Evolutionary conservation across 164 flowering plant species (phyloP).

Genomic region (Magnolia kwangsiensis): DNA sequence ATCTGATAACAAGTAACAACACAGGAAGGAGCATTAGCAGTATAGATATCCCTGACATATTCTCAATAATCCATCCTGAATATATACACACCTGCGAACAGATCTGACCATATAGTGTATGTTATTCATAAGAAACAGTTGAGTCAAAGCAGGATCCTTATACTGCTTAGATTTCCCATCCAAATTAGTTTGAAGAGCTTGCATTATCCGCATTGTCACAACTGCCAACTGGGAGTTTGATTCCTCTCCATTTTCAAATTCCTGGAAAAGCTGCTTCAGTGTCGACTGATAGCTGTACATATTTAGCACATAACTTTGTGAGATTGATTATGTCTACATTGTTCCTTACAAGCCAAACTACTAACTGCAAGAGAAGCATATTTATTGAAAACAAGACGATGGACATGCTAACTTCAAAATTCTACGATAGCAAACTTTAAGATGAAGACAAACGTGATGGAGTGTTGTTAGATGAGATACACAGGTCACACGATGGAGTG

Average conservation of each 20-base stretch:
- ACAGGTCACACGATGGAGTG: too few relatives aligned
- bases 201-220: slow-evolving; percentile 80
- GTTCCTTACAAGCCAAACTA: neutral
- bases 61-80: neutral
- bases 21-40: neutral
- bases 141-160: slow-evolving; percentile 79
- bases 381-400: neutral
- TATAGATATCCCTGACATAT: neutral
- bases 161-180: slow-evolving; percentile 96
- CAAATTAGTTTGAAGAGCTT: slow-evolving; percentile 77
- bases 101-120: slow-evolving; percentile 95
- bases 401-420: too few relatives aligned
- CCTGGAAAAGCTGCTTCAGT: slow-evolving; percentile 79
- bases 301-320: neutral
- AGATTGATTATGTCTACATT: neutral
- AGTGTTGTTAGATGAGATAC: too few relatives aligned
- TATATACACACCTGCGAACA: slow-evolving; percentile 62
- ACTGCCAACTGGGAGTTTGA: slow-evolving; percentile 57
- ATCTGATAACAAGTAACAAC: slow-evolving; percentile 38
- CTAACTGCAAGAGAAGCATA: neutral
- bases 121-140: slow-evolving; percentile 90
- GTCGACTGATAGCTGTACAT: slow-evolving; percentile 78
- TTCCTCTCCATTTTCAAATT: slow-evolving; percentile 49
- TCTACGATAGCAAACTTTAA: too few relatives aligned
- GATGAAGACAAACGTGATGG: too few relatives aligned